Conservation (phyloP, 805 yeast species). For the Wickerhamomyces tratensis region DNA sequence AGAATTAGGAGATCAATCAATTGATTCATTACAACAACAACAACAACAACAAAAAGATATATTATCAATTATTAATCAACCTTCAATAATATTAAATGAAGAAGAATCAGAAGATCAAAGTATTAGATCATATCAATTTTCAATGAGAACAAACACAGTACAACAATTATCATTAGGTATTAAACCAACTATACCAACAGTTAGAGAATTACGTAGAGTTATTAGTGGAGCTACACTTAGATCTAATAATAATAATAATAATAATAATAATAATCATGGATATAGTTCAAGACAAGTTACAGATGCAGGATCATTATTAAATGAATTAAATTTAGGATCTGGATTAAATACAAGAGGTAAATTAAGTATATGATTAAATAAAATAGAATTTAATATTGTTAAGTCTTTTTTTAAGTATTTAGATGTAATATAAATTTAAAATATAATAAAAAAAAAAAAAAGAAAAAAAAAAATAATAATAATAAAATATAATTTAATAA, state of each 20-base stretch:
- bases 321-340: conserved; percentile 9
- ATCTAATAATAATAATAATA: neutral
- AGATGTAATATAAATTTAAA: too few relatives aligned
- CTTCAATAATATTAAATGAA: neutral
- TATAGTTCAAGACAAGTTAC: conserved; percentile 8
- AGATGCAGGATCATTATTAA: conserved; percentile 13
- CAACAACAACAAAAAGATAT: neutral
- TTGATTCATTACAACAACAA: conserved; percentile 3
- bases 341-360: too few relatives aligned
- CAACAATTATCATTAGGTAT: conserved; percentile 6
- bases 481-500: too few relatives aligned
- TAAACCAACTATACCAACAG: conserved; percentile 15
- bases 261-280: neutral
- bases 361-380: too few relatives aligned
- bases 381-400: too few relatives aligned
- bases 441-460: too few relatives aligned
- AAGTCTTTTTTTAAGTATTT: too few relatives aligned
- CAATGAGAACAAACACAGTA: conserved; percentile 14
- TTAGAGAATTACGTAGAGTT: conserved; percentile 16
- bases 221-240: conserved; percentile 10
- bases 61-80: conserved; percentile 5
- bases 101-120: conserved; percentile 10
- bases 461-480: too few relatives aligned
- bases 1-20: conserved; percentile 4
- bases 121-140: conserved; percentile 17